A percentile compares a stretch with the other conserved stretches of the same genome.
phyloP scores from a whole-genome alignment of 2,329 filamentous ascomycete species.

The Rasamsonia emersonii region DNA sequence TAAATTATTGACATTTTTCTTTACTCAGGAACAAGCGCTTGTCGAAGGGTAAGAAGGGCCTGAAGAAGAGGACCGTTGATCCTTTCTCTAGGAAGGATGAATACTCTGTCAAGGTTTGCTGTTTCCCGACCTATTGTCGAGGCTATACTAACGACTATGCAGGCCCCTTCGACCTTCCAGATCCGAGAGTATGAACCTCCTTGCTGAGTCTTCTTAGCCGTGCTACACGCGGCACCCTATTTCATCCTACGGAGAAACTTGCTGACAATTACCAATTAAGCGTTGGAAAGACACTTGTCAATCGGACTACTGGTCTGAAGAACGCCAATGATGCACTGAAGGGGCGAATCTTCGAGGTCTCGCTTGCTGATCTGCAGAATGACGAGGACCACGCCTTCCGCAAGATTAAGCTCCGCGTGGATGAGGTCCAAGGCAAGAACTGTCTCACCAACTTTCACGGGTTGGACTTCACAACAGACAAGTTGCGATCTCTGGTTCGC shows the following conservation, averaged over 20 bases:
- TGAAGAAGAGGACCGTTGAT: conserved; percentile 99
- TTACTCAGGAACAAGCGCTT: conserved; percentile 99
- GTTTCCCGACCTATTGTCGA: neutral
- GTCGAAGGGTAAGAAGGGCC: conserved; percentile 99
- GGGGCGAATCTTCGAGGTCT: conserved; percentile 98
- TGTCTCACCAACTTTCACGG: conserved; percentile 99
- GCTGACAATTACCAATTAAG: conserved; percentile 41
- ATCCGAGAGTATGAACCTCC: conserved; percentile 79
- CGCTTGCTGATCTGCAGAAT: conserved; percentile 97
- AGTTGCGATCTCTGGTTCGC: conserved; percentile 96
- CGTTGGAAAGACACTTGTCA: conserved; percentile 99
- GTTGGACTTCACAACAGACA: conserved; percentile 99
- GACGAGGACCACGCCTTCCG: conserved; percentile 99
- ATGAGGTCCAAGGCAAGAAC: conserved; percentile 99
- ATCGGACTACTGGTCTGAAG: conserved; percentile 99
- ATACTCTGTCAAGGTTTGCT: conserved; percentile 84
- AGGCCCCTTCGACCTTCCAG: conserved; percentile 93
- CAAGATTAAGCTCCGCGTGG: conserved; percentile 97
- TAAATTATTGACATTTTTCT: conserved; percentile 4
- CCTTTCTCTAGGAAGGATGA: conserved; percentile 99
- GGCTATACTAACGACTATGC: conserved; percentile 4
- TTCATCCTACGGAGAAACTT: conserved; percentile 13
- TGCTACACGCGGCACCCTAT: neutral
- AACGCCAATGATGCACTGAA: conserved; percentile 99
- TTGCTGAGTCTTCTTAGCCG: conserved; percentile 10